phyloP scores from a whole-genome alignment of 305 asterid species.

The Withania somnifera region DNA sequence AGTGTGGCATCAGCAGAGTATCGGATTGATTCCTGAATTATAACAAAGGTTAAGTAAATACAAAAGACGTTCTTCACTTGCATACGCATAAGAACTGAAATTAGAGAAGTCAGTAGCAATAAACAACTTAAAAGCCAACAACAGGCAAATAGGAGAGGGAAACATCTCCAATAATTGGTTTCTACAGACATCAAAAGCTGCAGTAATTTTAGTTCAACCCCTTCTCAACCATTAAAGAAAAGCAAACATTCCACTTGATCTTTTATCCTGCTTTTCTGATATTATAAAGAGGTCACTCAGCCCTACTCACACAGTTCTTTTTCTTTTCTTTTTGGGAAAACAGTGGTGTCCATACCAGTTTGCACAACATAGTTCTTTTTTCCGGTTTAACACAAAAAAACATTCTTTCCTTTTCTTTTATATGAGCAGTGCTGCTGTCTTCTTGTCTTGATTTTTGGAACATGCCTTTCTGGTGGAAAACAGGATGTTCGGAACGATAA shows the following conservation, averaged over 20 bases:
- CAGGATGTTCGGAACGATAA: neutral
- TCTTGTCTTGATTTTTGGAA: neutral
- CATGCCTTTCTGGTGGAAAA: neutral
- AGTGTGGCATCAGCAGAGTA: constrained; percentile 82
- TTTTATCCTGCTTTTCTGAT: neutral
- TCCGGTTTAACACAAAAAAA: neutral
- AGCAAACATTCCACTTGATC: neutral
- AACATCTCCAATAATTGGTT: no score
- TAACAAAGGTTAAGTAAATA: neutral
- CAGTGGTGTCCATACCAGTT: neutral
- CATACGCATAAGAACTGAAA: constrained; percentile 2
- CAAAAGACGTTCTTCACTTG: constrained; percentile 10
- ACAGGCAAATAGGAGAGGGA: no score
- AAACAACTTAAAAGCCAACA: neutral
- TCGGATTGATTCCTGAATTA: constrained; percentile 77
- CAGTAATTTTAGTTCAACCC: neutral
- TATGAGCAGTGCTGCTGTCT: neutral
- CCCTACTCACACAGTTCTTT: neutral
- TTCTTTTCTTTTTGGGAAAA: neutral
- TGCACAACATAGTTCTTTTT: neutral
- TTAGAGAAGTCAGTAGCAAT: constrained; percentile 1
- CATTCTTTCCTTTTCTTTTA: neutral
- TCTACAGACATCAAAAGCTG: neutral
- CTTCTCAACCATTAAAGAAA: neutral
- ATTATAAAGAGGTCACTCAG: neutral